Base-by-base conservation (phyloP, 805 yeast genomes). In the Metschnikowia peoriensis region DNA sequence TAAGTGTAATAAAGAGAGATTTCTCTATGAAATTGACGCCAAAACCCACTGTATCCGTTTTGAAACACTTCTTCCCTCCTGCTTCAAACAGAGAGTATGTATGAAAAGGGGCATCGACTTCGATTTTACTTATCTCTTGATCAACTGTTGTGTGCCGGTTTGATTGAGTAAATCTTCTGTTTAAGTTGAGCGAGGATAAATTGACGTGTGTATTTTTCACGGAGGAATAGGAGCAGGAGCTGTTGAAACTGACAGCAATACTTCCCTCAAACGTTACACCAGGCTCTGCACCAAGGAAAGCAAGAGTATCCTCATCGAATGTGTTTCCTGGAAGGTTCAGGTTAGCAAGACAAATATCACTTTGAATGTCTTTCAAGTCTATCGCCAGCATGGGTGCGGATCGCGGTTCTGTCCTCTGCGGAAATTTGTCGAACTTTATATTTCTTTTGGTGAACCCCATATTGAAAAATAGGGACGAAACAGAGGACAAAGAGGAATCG, bases 1-100 rank as follows among this genome's bases (percentile, higher is more conserved):
- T 91, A 65, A 88, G 85, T 0, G 97, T 91, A 57, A 82, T 82
- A 61, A 91, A 92, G 2, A 89, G 77, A 0, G 83, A 70, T 41
- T 81, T 78, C 40, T 80, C 81, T 14, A 79, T 72, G 60, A 81
- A 86, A 70, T 91, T 86, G 27, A 90, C 77, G 5, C 97, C 97
- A 67, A 92, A 86, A 0, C 97, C 97, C 56, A 92, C 77, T 2
- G 80, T 73, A 66, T 90, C 97, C 22, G 68, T 62, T 32, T 65
- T 69, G 40, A 78, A 75, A 1, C 75, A 75, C 47, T 71, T 76
- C 27, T 67, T 71, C 41, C 70, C 71, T 10, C 46, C 46, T 8
- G 50, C 40, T 16, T 44, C 54, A 14, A 39, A 17, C 12, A 49
- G 46, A 7, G 58, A 48, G 38, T 62, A 58, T 5, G 75, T 70